Base-by-base conservation (phyloP, 192 early-diverging fungal genomes). In the Rhizoclosmatium globosum region DNA sequence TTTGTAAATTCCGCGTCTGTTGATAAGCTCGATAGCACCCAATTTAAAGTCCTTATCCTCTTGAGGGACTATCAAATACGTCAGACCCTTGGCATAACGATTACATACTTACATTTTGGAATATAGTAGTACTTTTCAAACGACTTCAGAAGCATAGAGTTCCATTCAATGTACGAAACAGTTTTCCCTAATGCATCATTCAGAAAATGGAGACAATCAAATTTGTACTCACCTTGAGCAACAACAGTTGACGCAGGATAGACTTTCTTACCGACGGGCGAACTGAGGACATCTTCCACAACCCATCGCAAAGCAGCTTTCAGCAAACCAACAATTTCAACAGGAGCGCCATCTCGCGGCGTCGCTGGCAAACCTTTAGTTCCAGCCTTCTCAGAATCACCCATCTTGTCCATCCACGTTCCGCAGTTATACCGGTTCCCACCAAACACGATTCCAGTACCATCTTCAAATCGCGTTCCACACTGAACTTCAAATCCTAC, bases 361-460 rank as follows among this genome's bases (percentile, higher is more conserved):
- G 95, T 99, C 0, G 93, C 95, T 1, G 97, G 98, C 38, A 93
- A 78, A 2, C 98, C 98, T 43, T 92, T 92, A 47, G 90, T 99
- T 4, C 94, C 92, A n/a, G 98, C 97, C 85, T 95, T 97, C 48
- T 91, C 92, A 42, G 93, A 95, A 83, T 98, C 96, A 17, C 89
- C 89, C 89, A 90, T 90, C 69, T 98, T 99, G 85, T 99, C 98
- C 96, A 99, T 99, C 98, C 97, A 99, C 0, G 96, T 99, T 41
- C 98, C 97, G 76, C 97, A 99, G 85, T 99, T 99, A 85, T 86
- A 96, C 47, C 86, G 50, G 80, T 91, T 98, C 42, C 98, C 98
- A 65, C 98, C 97, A 66, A 83, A 77, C 39, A 98, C 86, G 61
- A 98, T 90, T 19, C 97, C 98, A 0, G 88, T 92, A 15, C 82